Base-by-base conservation (phyloP, 768 basidiomycete genomes). In the Macrolepiota fuliginosa region DNA sequence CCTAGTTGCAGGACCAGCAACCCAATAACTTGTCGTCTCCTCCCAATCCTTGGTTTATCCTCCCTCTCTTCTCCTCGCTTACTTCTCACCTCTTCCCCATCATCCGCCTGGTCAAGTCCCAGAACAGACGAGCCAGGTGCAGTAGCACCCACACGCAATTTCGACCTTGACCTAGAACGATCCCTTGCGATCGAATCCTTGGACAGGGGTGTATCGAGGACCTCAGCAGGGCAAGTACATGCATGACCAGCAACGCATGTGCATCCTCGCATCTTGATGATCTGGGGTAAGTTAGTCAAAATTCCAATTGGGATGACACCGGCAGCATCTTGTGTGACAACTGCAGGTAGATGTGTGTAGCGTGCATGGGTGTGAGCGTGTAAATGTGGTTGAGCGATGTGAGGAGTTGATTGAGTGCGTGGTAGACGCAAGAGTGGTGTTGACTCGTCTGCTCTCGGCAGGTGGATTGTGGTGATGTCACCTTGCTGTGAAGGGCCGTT, bases 1-100 rank as follows among this genome's bases (percentile, higher is more conserved):
- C 94, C 85, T 1, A 90, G 68, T 82, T 96, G 89, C 37, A 96
- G 76, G 35, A 91, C 85, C 91, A 93, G 75, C 58, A 92, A 87
- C 2, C 91, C 87, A 53, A 94, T 81, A 46, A 94, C 76, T 67
- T 91, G 90, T 60, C 88, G 74, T 68, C 80, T 78, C 58, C 85
- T 77, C 7, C 85, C 84, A 9, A 87, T 68, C 45, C 63, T 72
- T 0, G 73, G 69, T 13, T 71, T 68, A 4, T 65, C 66, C 42
- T 68, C 70, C 55, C 68, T 62, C 19, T 39, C 57, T 12, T 54
- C 35, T 60, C 60, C 11, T 65, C 68, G 13, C 60, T 64, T 29
- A 63, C 70, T n/a, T 56, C 37, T 17, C 58, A 46, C 22, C 58
- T 54, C 22, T 9, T 62, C 50, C 29, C 29, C 24, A n/a, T 51